Conservation (phyloP, 768 basidiomycete species). For the Pleurotus eryngii region DNA sequence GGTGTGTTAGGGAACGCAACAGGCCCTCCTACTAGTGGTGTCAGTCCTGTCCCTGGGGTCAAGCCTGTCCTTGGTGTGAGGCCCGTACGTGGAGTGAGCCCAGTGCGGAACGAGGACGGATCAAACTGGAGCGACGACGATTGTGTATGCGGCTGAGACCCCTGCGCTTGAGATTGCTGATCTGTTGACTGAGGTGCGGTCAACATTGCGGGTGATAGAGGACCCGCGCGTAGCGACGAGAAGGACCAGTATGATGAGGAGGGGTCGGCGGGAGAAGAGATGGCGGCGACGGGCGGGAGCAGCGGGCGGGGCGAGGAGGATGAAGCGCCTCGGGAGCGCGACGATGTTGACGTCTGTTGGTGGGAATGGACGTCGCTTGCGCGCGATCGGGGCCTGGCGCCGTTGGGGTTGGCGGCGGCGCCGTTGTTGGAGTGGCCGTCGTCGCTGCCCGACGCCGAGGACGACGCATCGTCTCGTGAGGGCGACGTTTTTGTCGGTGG, state of each 20-base stretch:
- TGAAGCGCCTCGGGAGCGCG: conserved; percentile 30
- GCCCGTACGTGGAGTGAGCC: conserved; percentile 83
- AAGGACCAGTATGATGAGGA: conserved; percentile 65
- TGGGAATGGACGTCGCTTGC: conserved; percentile 17
- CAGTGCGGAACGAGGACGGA: conserved; percentile 72
- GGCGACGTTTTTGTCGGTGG: conserved; percentile 50
- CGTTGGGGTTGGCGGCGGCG: conserved; percentile 27
- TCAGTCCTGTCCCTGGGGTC: conserved; percentile 73
- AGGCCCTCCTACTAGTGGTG: conserved; percentile 74
- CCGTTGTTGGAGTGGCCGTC: conserved; percentile 22
- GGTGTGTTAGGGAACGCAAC: conserved; percentile 82
- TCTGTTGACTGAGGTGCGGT: conserved; percentile 63
- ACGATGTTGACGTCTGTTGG: conserved; percentile 23
- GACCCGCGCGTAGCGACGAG: conserved; percentile 78
- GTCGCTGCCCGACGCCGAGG: conserved; percentile 25
- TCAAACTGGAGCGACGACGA: conserved; percentile 50
- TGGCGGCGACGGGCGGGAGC: conserved; percentile 78
- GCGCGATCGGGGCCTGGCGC: conserved; percentile 10
- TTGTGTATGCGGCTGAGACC: conserved; percentile 14
- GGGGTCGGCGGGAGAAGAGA: conserved; percentile 67
- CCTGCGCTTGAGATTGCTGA: conserved; percentile 23
- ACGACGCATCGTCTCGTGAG: conserved; percentile 23
- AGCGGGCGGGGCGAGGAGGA: conserved; percentile 60
- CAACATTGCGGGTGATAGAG: conserved; percentile 95
- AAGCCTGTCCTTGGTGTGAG: conserved; percentile 70